These are phyloP conservation scores for Casuarina glauca DNA, from an alignment of 306 rosid genomes.

Conservation along the genomic window DNA sequence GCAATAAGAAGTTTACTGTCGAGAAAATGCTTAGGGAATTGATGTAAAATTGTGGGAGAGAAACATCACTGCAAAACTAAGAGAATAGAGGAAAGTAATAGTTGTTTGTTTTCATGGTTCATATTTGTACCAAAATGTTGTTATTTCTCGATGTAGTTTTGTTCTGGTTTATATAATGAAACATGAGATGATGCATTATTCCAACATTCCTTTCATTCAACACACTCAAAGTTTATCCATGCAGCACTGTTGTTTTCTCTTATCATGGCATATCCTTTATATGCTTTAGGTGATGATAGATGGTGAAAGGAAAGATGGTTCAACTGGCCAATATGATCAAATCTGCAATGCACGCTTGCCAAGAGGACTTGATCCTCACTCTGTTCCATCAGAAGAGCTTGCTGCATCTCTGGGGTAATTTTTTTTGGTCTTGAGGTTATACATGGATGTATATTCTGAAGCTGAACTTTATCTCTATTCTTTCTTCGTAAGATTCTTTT, in stretches of 20 bases:
- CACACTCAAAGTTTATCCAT: neutral
- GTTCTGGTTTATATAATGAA: neutral
- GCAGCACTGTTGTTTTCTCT: constrained; percentile 8
- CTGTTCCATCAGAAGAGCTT: constrained; percentile 92
- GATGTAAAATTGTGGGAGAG: neutral
- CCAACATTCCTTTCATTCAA: neutral
- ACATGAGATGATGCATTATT: constrained; percentile 10
- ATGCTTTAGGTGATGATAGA: constrained; percentile 58
- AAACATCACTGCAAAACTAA: neutral
- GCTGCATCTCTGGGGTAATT: constrained; percentile 88
- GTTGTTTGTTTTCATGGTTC: constrained; percentile 15
- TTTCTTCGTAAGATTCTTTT: constrained; percentile 27
- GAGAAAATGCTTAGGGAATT: neutral
- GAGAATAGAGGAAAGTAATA: neutral
- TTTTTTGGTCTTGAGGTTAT: constrained; percentile 21
- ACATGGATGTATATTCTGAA: constrained; percentile 14
- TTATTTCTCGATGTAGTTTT: neutral
- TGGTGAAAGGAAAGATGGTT: constrained; percentile 63
- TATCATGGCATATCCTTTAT: constrained; percentile 1
- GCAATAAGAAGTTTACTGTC: neutral
- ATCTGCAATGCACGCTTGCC: constrained; percentile 92
- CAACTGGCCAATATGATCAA: constrained; percentile 70
- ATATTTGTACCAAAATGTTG: constrained; percentile 1
- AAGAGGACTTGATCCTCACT: constrained; percentile 89
- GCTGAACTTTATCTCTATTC: constrained; percentile 9